A percentile compares a stretch with the other conserved stretches of the same genome.
phyloP scores from a whole-genome alignment of 148 eudicot genomes.

The Camellia lanceoleosa region DNA sequence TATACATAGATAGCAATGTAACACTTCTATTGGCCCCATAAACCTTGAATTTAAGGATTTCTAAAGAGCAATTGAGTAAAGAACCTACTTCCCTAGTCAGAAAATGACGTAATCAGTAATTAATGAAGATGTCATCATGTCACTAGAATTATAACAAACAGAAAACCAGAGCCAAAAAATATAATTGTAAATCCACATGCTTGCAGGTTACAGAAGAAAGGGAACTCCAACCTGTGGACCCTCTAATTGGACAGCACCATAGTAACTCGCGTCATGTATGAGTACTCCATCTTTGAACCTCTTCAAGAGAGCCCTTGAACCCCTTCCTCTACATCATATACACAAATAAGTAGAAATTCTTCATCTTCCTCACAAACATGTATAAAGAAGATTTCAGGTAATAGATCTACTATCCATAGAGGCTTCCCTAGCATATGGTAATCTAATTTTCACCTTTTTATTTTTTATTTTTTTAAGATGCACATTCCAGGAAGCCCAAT shows the following conservation, averaged over 20 bases:
- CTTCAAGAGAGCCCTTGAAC: constrained; percentile 87
- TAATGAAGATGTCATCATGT: not conserved
- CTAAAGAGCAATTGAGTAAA: not conserved
- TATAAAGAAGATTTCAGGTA: not conserved
- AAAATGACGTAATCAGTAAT: not conserved
- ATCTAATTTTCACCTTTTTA: not conserved
- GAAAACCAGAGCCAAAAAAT: not conserved
- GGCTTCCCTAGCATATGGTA: not conserved
- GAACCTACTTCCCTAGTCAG: not conserved
- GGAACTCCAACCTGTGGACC: constrained; percentile 70
- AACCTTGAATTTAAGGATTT: not conserved
- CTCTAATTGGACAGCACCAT: constrained; percentile 61
- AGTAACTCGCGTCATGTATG: constrained; percentile 85
- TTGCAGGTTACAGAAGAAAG: constrained; percentile 20
- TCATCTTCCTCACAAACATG: not conserved
- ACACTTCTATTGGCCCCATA: not conserved
- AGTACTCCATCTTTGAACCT: constrained; percentile 64
- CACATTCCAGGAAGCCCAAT: not conserved
- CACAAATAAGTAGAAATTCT: not conserved
- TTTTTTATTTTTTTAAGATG: no score
- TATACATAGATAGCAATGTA: not conserved
- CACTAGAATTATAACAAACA: not conserved
- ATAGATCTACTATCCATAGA: not conserved
- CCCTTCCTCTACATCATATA: constrained; percentile 59
- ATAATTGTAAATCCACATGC: not conserved